Conservation (phyloP, 371 early-diverging fungal genomes). For the Encephalitozoon cuniculi region DNA sequence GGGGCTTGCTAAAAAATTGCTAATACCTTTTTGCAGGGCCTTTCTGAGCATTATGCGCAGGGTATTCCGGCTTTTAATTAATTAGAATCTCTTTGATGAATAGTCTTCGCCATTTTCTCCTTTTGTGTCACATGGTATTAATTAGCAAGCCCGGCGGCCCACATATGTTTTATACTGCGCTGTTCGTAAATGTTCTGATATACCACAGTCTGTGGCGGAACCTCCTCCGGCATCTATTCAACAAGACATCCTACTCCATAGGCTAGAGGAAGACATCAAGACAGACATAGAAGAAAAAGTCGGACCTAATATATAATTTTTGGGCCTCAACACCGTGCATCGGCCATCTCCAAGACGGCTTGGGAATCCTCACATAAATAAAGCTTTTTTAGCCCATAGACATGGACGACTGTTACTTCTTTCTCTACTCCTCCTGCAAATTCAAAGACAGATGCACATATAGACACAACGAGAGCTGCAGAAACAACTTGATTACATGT, state of each 20-base stretch:
- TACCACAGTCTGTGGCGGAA: slow-evolving; percentile 13
- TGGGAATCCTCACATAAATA: background rate
- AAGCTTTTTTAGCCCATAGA: background rate
- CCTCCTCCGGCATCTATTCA: slow-evolving; percentile 8
- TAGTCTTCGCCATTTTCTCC: background rate
- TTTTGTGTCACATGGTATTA: background rate
- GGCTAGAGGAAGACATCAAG: background rate
- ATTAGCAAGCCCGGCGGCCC: background rate
- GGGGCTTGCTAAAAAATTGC: slow-evolving; percentile 2
- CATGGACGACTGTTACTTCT: slow-evolving; percentile 62
- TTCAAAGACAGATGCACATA: slow-evolving; percentile 46
- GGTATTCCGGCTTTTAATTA: background rate
- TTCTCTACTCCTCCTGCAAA: slow-evolving; percentile 58
- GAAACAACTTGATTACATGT: slow-evolving; percentile 51
- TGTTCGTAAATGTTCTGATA: slow-evolving; percentile 21
- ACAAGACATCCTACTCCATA: background rate
- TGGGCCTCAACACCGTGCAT: background rate
- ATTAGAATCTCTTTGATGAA: background rate
- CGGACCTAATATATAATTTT: slow-evolving; percentile 4
- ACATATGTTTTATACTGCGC: slow-evolving; percentile 18
- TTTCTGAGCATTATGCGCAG: too few relatives aligned
- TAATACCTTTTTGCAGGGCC: background rate
- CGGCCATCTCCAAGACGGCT: background rate
- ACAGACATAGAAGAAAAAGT: background rate
- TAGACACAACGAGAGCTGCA: slow-evolving; percentile 55